These are phyloP conservation scores for Forsythia suspensa DNA, from an alignment of 257 asterid species.

Conservation along the genomic window DNA sequence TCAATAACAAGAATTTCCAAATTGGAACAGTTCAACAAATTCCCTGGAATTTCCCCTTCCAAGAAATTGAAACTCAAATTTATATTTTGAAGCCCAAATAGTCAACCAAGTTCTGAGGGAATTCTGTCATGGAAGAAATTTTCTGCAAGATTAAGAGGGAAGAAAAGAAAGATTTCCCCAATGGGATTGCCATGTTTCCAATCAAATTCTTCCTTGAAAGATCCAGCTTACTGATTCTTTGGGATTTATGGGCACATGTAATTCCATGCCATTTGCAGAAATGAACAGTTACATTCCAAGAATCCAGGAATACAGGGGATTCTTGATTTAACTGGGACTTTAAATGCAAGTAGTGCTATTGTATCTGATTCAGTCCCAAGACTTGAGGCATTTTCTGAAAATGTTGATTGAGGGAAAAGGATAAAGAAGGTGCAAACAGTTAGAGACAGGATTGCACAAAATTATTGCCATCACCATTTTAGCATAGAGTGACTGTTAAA, in stretches of 20 bases:
- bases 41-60: neutral
- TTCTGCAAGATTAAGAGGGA: neutral
- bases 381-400: neutral
- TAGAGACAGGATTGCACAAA: neutral
- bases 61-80: neutral
- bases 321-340: neutral
- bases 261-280: neutral
- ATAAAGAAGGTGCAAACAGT: neutral
- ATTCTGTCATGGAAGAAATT: neutral
- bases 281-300: neutral
- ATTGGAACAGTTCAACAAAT: neutral
- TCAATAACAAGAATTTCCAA: neutral
- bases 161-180: neutral
- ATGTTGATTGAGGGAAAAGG: neutral
- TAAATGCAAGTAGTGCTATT: neutral
- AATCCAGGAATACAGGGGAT: neutral
- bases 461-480: neutral
- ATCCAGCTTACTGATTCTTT: neutral
- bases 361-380: neutral
- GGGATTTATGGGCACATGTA: neutral
- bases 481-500: neutral
- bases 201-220: neutral
- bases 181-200: neutral
- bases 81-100: neutral
- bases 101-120: neutral